Percentiles rank a stretch among this genome's conserved stretches.
Conservation (phyloP, 495 filamentous ascomycete genomes). For the Hyaloscypha variabilis region DNA sequence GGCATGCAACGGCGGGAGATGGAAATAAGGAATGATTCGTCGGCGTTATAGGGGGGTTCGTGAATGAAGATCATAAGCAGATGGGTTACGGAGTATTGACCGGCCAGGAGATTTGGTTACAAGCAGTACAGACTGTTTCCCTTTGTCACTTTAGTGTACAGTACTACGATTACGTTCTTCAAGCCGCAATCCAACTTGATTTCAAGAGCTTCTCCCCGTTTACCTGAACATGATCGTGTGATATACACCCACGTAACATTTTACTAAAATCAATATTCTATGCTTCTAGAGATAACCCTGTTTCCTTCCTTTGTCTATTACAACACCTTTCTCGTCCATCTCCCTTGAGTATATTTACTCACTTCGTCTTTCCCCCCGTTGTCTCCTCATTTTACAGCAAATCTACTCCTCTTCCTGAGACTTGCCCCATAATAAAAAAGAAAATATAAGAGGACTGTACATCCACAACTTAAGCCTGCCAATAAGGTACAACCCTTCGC, state of each 20-base stretch:
- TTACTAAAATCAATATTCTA: too few species aligned
- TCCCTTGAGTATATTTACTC: too few species aligned
- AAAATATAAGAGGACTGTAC: conserved; percentile 8
- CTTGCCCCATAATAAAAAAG: conserved; percentile 11
- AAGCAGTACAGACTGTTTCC: conserved; percentile 8
- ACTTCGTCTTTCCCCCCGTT: background rate
- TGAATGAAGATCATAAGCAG: background rate
- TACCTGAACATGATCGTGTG: too few species aligned
- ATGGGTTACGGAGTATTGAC: background rate
- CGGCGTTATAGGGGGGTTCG: conserved; percentile 2
- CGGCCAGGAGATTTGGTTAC: background rate
- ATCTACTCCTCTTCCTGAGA: conserved; percentile 12
- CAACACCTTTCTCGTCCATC: too few species aligned
- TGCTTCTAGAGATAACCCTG: too few species aligned
- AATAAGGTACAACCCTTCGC: conserved; percentile 50
- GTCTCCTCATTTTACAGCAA: conserved; percentile 8
- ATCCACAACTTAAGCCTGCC: conserved; percentile 39
- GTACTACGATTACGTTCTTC: too few species aligned
- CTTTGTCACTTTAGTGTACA: background rate
- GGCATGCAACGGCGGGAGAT: background rate
- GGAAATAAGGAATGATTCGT: conserved; percentile 6
- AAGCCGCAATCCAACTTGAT: too few species aligned
- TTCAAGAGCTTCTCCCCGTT: too few species aligned
- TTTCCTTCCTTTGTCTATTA: too few species aligned
- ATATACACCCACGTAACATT: too few species aligned